phyloP scores from a whole-genome alignment of 331 rosid genomes.

The Erythrophleum ivorense region DNA sequence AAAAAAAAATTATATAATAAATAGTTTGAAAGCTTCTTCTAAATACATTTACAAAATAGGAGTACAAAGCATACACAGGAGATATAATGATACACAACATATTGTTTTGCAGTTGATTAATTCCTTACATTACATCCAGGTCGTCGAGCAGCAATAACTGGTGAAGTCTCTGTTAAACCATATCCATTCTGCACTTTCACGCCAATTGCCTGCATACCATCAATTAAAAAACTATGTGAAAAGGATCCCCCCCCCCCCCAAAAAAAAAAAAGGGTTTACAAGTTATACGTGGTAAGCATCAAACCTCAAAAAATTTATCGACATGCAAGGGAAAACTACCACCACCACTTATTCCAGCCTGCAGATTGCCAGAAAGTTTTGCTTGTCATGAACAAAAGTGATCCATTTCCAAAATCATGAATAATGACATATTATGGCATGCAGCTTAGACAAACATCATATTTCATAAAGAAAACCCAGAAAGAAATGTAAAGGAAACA shows the following conservation, averaged over 20 bases:
- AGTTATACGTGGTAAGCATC: constrained; percentile 30
- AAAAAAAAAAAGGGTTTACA: background rate
- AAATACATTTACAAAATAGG: background rate
- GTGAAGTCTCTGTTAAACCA: constrained; percentile 94
- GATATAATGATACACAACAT: background rate
- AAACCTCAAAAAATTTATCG: constrained; percentile 90
- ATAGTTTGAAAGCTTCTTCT: background rate
- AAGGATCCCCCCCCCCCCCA: background rate
- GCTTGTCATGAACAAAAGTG: constrained; percentile 31
- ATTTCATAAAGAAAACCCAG: background rate
- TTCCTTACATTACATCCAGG: constrained; percentile 76
- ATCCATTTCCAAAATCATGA: constrained; percentile 37
- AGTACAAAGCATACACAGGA: constrained; percentile 1
- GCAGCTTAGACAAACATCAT: constrained; percentile 27
- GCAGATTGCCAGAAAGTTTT: constrained; percentile 50
- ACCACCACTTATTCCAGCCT: constrained; percentile 98
- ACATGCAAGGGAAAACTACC: constrained; percentile 82
- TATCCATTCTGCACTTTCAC: constrained; percentile 89
- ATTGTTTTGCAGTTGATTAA: constrained; percentile 19
- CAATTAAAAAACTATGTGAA: constrained; percentile 25
- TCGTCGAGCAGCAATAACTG: constrained; percentile 80
- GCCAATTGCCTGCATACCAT: constrained; percentile 77
- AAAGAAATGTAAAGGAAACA: background rate
- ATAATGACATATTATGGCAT: constrained; percentile 10
- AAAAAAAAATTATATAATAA: background rate